A percentile compares a stretch with the other conserved stretches of the same genome.
Evolutionary conservation across 768 basidiomycete species (phyloP).

Genomic region (Hericium erinaceus): DNA sequence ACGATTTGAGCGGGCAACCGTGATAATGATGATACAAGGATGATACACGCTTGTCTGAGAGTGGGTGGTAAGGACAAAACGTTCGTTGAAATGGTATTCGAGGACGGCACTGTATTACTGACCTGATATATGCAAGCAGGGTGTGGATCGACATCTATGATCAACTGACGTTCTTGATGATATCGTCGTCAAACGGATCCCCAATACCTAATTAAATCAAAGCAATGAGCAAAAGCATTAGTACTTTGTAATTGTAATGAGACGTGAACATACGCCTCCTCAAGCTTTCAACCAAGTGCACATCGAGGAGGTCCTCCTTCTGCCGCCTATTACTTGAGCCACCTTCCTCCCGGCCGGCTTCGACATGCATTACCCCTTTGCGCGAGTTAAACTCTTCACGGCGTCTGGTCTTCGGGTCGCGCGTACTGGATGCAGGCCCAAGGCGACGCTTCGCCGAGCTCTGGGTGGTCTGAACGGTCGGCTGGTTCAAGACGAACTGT

Average conservation of each 20-base stretch:
- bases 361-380: conserved; percentile 1
- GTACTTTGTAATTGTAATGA: not conserved
- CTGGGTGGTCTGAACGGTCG: conserved; percentile 1
- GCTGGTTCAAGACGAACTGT: conserved; percentile 1
- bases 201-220: conserved; percentile 16
- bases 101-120: no score
- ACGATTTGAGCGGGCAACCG: no score
- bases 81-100: no score
- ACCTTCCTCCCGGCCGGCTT: conserved; percentile 6
- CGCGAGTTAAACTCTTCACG: conserved; percentile 9
- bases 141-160: no score
- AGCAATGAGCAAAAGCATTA: not conserved
- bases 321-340: not conserved
- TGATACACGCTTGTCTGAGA: no score
- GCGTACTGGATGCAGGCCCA: conserved; percentile 8
- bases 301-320: conserved; percentile 11
- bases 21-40: no score
- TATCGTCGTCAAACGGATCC: conserved; percentile 22
- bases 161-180: conserved; percentile 16
- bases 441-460: conserved; percentile 12
- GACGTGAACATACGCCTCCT: conserved; percentile 6
- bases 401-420: conserved; percentile 13
- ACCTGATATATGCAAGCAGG: no score
- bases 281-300: conserved; percentile 5
- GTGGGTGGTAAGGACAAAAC: no score